Evolutionary conservation across 2,329 filamentous ascomycete species (phyloP).

Genomic region (Ascochyta rabiei): DNA sequence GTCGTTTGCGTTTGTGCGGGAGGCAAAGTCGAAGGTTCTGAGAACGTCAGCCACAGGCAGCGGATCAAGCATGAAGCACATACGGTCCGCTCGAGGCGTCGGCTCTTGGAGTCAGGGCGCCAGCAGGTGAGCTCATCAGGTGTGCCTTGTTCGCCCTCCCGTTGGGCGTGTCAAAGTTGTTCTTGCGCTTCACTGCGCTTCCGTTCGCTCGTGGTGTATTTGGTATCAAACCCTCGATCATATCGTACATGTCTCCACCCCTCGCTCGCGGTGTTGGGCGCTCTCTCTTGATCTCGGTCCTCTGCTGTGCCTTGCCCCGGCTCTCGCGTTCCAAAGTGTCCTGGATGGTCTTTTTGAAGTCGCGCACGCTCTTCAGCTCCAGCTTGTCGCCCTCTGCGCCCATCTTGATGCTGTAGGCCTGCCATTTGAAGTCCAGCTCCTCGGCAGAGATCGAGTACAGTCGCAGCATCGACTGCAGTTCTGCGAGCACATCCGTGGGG

Average conservation of each 20-base stretch:
- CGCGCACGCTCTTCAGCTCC: conserved; percentile 72
- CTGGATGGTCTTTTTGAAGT: conserved; percentile 86
- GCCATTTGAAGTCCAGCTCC: conserved; percentile 98
- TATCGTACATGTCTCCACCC: conserved; percentile 76
- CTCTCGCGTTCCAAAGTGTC: conserved; percentile 80
- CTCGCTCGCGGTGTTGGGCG: conserved; percentile 64
- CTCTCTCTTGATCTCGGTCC: conserved; percentile 65
- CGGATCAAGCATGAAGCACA: conserved; percentile 14
- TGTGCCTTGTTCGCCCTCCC: conserved; percentile 51
- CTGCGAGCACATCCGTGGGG: conserved; percentile 76
- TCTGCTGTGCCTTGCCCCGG: conserved; percentile 68
- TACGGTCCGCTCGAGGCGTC: conserved; percentile 51
- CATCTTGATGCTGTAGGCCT: conserved; percentile 96
- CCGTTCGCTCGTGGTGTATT: conserved; percentile 53
- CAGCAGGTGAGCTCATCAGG: conserved; percentile 58
- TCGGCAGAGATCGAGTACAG: conserved; percentile 81
- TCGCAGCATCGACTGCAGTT: conserved; percentile 84
- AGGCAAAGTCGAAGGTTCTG: conserved; percentile 71
- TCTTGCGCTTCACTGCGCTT: conserved; percentile 60
- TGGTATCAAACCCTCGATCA: conserved; percentile 62
- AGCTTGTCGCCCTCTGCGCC: conserved; percentile 76
- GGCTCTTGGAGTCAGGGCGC: conserved; percentile 38
- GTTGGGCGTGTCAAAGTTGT: conserved; percentile 57
- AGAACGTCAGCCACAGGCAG: conserved; percentile 15
- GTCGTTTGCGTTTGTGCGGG: conserved; percentile 80